Evolutionary conservation across 176 grass and related monocot genomes (phyloP).

Genomic region (Juncus effusus): DNA sequence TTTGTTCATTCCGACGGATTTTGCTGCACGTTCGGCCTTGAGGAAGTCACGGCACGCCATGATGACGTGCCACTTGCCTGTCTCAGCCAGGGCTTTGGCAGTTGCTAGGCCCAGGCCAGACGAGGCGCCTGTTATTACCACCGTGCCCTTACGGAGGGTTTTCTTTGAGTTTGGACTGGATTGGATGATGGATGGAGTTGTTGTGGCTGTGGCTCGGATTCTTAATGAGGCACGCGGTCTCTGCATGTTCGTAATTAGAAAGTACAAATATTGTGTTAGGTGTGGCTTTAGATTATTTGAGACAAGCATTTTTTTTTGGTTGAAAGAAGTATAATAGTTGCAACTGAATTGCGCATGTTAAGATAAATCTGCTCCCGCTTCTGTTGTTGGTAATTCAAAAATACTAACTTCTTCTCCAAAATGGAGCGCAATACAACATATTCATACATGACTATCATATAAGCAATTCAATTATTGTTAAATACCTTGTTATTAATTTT

Average conservation of each 20-base stretch:
- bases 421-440: neutral
- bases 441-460: neutral
- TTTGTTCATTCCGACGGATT: conserved; percentile 75
- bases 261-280: neutral
- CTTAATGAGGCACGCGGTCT: conserved; percentile 39
- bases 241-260: conserved; percentile 26
- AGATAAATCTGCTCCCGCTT: neutral
- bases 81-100: conserved; percentile 84
- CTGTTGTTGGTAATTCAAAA: no score
- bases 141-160: conserved; percentile 87
- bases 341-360: neutral
- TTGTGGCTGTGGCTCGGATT: conserved; percentile 58
- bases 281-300: neutral
- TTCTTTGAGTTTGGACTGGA: conserved; percentile 57
- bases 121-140: conserved; percentile 86
- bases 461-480: neutral
- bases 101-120: conserved; percentile 88
- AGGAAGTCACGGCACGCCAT: conserved; percentile 99
- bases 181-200: conserved; percentile 39
- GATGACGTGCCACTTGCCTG: conserved; percentile 79
- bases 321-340: neutral
- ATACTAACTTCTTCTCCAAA: neutral
- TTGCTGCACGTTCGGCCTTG: conserved; percentile 73
- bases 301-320: neutral
- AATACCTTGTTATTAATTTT: conserved; percentile 62